phyloP scores from a whole-genome alignment of 2,329 filamentous ascomycete species.

The Penicillium sp. region DNA sequence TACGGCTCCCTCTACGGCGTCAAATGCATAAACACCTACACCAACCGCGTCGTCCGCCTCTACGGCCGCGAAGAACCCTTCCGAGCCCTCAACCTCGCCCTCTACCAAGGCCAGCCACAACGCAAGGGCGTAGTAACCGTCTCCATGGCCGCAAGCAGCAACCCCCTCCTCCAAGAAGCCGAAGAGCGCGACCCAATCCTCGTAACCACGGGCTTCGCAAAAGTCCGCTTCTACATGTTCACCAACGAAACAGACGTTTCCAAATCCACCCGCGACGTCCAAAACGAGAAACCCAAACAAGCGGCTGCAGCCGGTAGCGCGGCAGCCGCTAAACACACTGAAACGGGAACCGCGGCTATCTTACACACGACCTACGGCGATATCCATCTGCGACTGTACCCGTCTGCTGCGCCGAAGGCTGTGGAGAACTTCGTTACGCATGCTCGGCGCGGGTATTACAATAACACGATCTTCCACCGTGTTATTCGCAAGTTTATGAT shows the following conservation, averaged over 20 bases:
- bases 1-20: constrained; percentile 90
- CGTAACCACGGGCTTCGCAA: constrained; percentile 75
- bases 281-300: constrained; percentile 85
- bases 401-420: constrained; percentile 84
- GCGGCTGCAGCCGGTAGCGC: constrained; percentile 48
- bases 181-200: constrained; percentile 88
- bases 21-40: constrained; percentile 94
- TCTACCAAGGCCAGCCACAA: constrained; percentile 94
- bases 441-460: constrained; percentile 86
- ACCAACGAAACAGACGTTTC: constrained; percentile 81
- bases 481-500: constrained; percentile 99
- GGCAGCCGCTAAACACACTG: constrained; percentile 58
- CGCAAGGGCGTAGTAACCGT: constrained; percentile 92
- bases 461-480: constrained; percentile 94
- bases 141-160: constrained; percentile 93
- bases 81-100: constrained; percentile 71
- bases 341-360: constrained; percentile 74
- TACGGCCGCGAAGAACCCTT: constrained; percentile 89
- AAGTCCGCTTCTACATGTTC: constrained; percentile 96
- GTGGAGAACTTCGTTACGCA: constrained; percentile 98
- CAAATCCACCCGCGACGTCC: constrained; percentile 81
- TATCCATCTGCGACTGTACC: constrained; percentile 88
- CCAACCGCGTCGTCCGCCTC: constrained; percentile 84
- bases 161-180: constrained; percentile 87
- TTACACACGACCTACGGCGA: constrained; percentile 93